Conservation (phyloP, 805 yeast genomes). For the Schizosaccharomyces osmophilus region DNA sequence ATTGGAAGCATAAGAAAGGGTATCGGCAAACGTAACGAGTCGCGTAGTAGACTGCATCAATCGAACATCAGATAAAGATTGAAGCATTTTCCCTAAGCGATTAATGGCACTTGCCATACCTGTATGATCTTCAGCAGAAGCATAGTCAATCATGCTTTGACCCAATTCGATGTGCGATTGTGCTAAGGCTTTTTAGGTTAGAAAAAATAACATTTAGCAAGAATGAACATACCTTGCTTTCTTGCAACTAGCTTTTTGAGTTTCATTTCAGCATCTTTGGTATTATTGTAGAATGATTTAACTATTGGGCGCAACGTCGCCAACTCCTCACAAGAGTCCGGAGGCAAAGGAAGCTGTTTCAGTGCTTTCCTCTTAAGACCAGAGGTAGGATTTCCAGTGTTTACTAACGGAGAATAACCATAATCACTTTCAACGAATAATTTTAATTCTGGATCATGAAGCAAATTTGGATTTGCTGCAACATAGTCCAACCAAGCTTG, state of each 20-base stretch:
- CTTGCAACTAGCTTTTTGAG: conserved; percentile 30
- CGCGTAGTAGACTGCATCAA: conserved; percentile 47
- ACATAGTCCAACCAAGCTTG: conserved; percentile 76
- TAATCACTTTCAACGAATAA: conserved; percentile 62
- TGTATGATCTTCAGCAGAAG: conserved; percentile 27
- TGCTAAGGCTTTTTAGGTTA: background rate
- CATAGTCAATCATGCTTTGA: background rate
- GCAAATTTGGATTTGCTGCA: conserved; percentile 47
- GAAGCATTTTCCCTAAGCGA: conserved; percentile 43
- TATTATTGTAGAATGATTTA: conserved; percentile 40
- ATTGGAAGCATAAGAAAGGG: conserved; percentile 32
- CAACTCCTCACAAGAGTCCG: conserved; percentile 58
- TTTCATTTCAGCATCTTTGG: conserved; percentile 27
- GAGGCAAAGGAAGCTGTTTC: conserved; percentile 79
- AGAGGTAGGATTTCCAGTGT: conserved; percentile 43
- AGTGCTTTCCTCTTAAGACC: conserved; percentile 73
- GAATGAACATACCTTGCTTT: conserved; percentile 20
- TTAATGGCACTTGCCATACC: conserved; percentile 64
- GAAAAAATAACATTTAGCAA: background rate
- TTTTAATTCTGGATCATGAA: conserved; percentile 69
- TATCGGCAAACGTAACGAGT: conserved; percentile 55
- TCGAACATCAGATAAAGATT: conserved; percentile 51
- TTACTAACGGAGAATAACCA: conserved; percentile 36
- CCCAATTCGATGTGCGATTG: background rate
- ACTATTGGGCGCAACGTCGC: conserved; percentile 72